A percentile compares a stretch with the other conserved stretches of the same genome.
Evolutionary conservation across 176 grass and related monocot genomes (phyloP).

Genomic region (Zoysia japonica): DNA sequence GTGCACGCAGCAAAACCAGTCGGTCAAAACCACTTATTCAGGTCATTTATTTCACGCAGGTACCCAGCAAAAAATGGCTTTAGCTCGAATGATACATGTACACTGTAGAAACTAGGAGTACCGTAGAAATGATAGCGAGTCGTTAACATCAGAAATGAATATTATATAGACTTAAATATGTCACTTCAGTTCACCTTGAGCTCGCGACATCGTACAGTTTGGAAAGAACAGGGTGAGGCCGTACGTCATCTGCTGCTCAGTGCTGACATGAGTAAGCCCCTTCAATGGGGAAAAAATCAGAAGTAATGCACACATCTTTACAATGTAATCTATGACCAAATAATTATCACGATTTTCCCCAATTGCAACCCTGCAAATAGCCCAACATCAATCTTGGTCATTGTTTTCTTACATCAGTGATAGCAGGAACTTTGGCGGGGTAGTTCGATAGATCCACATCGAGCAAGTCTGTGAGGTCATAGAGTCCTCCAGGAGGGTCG

Average conservation of each 20-base stretch:
- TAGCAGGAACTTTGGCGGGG: constrained; percentile 71
- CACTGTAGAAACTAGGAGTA: not conserved
- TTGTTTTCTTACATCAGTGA: constrained; percentile 63
- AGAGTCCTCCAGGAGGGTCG: constrained; percentile 59
- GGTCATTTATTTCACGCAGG: not conserved
- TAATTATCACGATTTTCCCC: constrained; percentile 31
- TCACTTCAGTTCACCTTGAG: constrained; percentile 32
- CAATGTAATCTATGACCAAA: constrained; percentile 56
- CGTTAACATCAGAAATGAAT: not conserved
- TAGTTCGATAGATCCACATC: constrained; percentile 75
- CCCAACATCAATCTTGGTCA: constrained; percentile 37
- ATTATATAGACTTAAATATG: constrained; percentile 14
- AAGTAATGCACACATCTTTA: constrained; percentile 64
- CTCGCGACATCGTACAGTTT: constrained; percentile 41
- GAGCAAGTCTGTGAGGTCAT: constrained; percentile 70
- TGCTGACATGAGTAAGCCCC: constrained; percentile 37
- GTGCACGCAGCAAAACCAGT: no score
- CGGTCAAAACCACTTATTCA: no score
- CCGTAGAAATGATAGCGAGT: not conserved
- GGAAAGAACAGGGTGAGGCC: constrained; percentile 22
- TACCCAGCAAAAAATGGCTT: not conserved
- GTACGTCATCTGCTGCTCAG: not conserved
- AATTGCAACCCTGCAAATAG: constrained; percentile 2
- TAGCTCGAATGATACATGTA: not conserved
- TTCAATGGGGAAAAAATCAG: constrained; percentile 38